Evolutionary conservation across 2,329 filamentous ascomycete species (phyloP).

Genomic region (Rhinocladiella mackenziei): DNA sequence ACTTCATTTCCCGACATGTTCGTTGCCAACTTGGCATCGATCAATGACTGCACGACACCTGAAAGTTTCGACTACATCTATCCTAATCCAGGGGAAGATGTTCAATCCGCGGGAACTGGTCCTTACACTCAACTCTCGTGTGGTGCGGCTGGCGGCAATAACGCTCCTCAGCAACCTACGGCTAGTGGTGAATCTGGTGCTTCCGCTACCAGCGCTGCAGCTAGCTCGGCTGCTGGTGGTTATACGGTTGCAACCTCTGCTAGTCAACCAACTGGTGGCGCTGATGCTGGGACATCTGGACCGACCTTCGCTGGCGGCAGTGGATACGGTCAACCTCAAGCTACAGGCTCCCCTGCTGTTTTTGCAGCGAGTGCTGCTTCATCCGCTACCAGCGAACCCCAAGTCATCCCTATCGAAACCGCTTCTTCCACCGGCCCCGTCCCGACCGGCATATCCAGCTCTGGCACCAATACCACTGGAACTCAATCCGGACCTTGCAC

Average conservation of each 20-base stretch:
- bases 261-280: constrained; percentile 3
- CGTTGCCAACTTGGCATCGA: constrained; percentile 60
- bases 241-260: constrained; percentile 12
- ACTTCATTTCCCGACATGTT: constrained; percentile 68
- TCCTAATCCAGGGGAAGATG: constrained; percentile 61
- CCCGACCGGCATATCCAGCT: constrained; percentile 30
- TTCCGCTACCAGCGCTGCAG: constrained; percentile 10
- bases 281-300: constrained; percentile 1
- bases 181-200: no score
- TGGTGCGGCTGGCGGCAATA: constrained; percentile 27
- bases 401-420: constrained; percentile 13
- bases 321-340: constrained; percentile 1
- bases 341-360: not conserved
- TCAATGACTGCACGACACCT: constrained; percentile 52
- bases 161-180: constrained; percentile 22
- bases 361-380: constrained; percentile 18
- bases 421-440: constrained; percentile 13
- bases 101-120: constrained; percentile 38
- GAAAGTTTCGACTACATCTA: constrained; percentile 60
- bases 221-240: constrained; percentile 6
- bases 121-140: constrained; percentile 25
- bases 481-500: constrained; percentile 46
- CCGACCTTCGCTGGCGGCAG: constrained; percentile 6
- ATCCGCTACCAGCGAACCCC: not conserved
- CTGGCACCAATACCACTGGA: constrained; percentile 33